Evolutionary conservation across 1,284 basidiomycete genomes (phyloP), one percentile per base, ranked within the genome.

Genomic region (Moniliophthora roreri): DNA sequence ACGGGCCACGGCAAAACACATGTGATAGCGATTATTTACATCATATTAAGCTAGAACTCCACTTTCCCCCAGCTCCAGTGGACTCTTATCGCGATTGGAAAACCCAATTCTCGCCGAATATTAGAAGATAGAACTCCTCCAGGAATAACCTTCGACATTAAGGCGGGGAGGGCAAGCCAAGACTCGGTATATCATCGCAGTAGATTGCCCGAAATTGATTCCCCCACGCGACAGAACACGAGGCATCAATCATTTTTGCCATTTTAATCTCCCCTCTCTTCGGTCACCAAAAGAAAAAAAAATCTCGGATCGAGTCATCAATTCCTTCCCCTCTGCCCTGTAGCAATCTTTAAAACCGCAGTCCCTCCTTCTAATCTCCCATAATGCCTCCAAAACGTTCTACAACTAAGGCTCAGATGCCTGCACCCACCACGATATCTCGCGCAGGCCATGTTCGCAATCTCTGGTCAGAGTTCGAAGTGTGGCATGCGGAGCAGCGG

Each of bases 391-490:
- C 38, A 32, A 41, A 40, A 44, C 49, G 40, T 42, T 44, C 49
- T 13, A 21, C 50, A 36, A 24, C n/a, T n/a, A n/a, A n/a, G n/a
- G n/a, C n/a, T n/a, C n/a, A n/a, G n/a, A n/a, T n/a, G n/a, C n/a
- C n/a, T n/a, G n/a, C n/a, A n/a, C n/a, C n/a, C n/a, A n/a, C 41
- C 20, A 16, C 15, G 16, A 35, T 36, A 24, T 45, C 54, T 18
- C 34, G 47, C 18, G 51, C 54, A 34, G 41, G 39, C 23, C 54
- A 49, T 21, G 54, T 56, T 11, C 39, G 54, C 16, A 23, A 34
- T 34, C 48, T 56, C 8, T 56, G 54, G 54, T 18, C 42, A 32
- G 46, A 52, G 36, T 56, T 56, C 28, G 54, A 56, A 32, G 11
- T 28, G n/a, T 56, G 54, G 54, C 54, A 56, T 51, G 21, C 40